Evolutionary conservation across 1,139 yeast genomes (phyloP), one percentile per base, ranked within the genome.

Genomic region (Taphrina confusa): DNA sequence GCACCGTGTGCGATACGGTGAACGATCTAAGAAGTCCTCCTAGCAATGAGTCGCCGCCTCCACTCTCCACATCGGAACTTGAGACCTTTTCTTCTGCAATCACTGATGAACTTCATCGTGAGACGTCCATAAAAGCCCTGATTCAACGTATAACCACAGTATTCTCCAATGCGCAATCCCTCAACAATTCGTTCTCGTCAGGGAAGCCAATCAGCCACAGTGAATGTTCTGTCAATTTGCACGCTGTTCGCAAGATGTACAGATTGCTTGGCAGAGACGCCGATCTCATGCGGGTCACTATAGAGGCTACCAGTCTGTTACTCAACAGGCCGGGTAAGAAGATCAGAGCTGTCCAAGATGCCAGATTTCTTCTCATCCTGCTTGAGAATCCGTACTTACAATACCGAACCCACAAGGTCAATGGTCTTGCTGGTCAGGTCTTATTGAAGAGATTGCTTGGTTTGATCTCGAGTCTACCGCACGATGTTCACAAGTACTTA

Each of bases 401-500:
- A 44, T 37, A 34, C 4, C 44, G 45, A n/a, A 51, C 25, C n/a
- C 23, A 42, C n/a, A 30, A 39, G 12, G 37, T 12, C 9, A 22
- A 12, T 20, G 37, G 36, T 4, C 20, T 28, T 14, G 36, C 36
- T 20, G 47, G 57, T 2, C 31, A 30, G 22, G 28, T 37, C 20
- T 28, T 51, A 20, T 14, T 39, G 25, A 16, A 9, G 12, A 51
- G 25, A n/a, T n/a, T 47, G 9, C 31, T 47, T 3, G 54, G 54
- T 22, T 33, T 47, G 36, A 36, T 39, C 28, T 37, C 46, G 16
- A 37, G 42, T 20, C 28, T 37, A 18, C 12, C 56, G 20, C 63
- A 77, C 2, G 67, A 73, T 0, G 69, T 74, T 11, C 70, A 79
- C 1, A 79, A 78, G 42, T 78, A 79, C 65, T 68, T 85, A 34